Conservation (phyloP, 345 rosid genomes). For the Anastatica hierochuntica region DNA sequence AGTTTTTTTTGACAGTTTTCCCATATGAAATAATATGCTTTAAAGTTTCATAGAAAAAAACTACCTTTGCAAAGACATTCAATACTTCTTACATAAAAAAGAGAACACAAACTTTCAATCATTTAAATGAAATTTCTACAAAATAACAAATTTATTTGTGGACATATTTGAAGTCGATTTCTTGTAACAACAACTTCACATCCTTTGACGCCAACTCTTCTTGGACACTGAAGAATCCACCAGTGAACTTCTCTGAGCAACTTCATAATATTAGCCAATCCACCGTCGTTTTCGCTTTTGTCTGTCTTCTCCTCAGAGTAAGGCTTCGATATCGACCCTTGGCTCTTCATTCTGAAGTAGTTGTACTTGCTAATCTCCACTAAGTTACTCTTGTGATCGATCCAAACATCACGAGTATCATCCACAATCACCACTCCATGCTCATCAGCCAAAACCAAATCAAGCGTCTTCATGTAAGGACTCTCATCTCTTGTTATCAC, state of each 20-base stretch:
- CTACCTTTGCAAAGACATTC: too few relatives aligned
- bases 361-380: constrained; percentile 31
- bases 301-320: constrained; percentile 40
- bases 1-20: too few relatives aligned
- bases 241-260: constrained; percentile 6
- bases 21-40: too few relatives aligned
- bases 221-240: constrained; percentile 13
- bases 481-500: constrained; percentile 10
- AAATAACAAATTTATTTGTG: too few relatives aligned
- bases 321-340: constrained; percentile 14
- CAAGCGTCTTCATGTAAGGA: constrained; percentile 10
- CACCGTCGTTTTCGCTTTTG: constrained; percentile 29
- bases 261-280: constrained; percentile 33
- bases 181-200: too few relatives aligned
- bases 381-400: background rate
- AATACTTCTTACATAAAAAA: too few relatives aligned
- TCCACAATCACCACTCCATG: constrained; percentile 14
- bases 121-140: too few relatives aligned
- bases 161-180: too few relatives aligned
- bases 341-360: constrained; percentile 35
- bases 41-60: too few relatives aligned
- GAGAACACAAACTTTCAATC: too few relatives aligned
- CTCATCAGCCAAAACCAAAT: constrained; percentile 12
- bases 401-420: constrained; percentile 7
- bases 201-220: too few relatives aligned